A percentile compares a stretch with the other conserved stretches of the same genome.
Evolutionary conservation across 2,329 filamentous ascomycete species (phyloP).

Genomic region (Mycocentrospora acerina): DNA sequence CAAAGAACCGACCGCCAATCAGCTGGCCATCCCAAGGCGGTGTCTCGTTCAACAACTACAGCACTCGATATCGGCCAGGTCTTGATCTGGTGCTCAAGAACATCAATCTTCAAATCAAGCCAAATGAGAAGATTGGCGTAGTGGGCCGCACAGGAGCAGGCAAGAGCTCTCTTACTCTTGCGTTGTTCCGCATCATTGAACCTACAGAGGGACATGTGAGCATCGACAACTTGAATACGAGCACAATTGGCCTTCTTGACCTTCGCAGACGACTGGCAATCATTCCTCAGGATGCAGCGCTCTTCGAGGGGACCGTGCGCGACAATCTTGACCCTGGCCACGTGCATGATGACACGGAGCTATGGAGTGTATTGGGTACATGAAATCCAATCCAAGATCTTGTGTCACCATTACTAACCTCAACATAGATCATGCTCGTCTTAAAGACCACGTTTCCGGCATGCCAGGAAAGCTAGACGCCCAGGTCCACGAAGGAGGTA

Average conservation of each 20-base stretch:
- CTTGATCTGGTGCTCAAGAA: constrained; percentile 92
- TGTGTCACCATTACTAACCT: constrained; percentile 20
- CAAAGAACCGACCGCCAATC: constrained; percentile 79
- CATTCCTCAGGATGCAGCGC: constrained; percentile 94
- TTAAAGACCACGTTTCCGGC: constrained; percentile 83
- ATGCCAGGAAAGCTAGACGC: constrained; percentile 93
- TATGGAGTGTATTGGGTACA: constrained; percentile 93
- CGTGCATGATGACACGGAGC: constrained; percentile 92
- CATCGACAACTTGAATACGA: constrained; percentile 88
- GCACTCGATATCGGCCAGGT: constrained; percentile 85
- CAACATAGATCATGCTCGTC: constrained; percentile 76
- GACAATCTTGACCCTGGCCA: constrained; percentile 96
- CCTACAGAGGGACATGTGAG: constrained; percentile 77
- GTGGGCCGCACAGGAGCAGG: constrained; percentile 95
- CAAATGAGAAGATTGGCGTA: constrained; percentile 96
- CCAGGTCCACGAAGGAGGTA: constrained; percentile 89
- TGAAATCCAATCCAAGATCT: constrained; percentile 18
- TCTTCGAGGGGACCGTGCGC: constrained; percentile 89
- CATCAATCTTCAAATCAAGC: constrained; percentile 87
- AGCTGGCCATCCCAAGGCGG: constrained; percentile 90
- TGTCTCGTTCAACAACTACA: constrained; percentile 90
- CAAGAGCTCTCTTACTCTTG: constrained; percentile 90
- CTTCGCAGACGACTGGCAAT: constrained; percentile 88
- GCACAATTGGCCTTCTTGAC: constrained; percentile 84
- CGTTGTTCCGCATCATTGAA: constrained; percentile 95